phyloP scores from a whole-genome alignment of 202 grass and related monocot species.

The Elaeis oleifera region DNA sequence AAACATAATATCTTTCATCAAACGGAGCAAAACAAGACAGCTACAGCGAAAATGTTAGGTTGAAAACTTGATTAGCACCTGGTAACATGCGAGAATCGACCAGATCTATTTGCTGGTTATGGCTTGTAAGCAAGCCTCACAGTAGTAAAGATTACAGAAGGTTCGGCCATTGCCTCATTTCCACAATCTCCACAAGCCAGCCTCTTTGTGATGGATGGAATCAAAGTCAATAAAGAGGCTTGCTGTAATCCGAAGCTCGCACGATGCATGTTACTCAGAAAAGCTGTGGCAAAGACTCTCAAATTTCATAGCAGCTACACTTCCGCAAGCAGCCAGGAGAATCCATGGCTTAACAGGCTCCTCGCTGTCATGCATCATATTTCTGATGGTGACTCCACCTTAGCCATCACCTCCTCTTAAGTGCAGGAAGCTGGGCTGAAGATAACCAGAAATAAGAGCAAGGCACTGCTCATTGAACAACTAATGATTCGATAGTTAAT shows the following conservation, averaged over 20 bases:
- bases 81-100: too few relatives aligned
- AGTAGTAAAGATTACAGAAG: not conserved
- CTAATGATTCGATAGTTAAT: too few relatives aligned
- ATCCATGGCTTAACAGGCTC: not conserved
- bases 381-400: too few relatives aligned
- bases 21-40: too few relatives aligned
- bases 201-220: conserved; percentile 1
- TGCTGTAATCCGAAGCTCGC: conserved; percentile 12
- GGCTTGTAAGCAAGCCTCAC: conserved; percentile 3
- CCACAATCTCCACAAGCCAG: conserved; percentile 8
- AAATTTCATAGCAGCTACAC: conserved; percentile 16
- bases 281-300: conserved; percentile 7
- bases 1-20: too few relatives aligned
- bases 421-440: too few relatives aligned
- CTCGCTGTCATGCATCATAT: too few relatives aligned
- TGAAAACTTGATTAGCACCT: too few relatives aligned
- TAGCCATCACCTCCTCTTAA: too few relatives aligned
- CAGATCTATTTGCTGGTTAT: not conserved
- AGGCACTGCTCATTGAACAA: too few relatives aligned
- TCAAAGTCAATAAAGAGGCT: not conserved
- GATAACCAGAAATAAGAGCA: too few relatives aligned
- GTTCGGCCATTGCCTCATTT: conserved; percentile 14
- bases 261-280: conserved; percentile 1
- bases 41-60: too few relatives aligned
- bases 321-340: conserved; percentile 4